Conservation (phyloP, 768 basidiomycete genomes). For the Amanita subjunquillea region DNA sequence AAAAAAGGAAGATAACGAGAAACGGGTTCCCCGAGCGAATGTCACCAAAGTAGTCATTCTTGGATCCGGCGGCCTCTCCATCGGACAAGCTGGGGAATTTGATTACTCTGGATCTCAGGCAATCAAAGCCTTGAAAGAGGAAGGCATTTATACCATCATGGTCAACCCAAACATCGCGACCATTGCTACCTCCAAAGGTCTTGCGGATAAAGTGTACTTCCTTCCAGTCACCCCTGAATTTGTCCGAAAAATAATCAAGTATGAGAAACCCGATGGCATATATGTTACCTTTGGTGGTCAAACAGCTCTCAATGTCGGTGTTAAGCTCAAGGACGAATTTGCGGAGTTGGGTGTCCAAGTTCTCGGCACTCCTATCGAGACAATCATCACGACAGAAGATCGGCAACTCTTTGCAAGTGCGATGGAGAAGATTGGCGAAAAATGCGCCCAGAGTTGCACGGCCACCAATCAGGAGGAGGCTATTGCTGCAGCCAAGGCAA, state of each 20-base stretch:
- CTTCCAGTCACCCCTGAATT: conserved; percentile 97
- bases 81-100: conserved; percentile 98
- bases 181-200: conserved; percentile 92
- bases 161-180: conserved; percentile 99
- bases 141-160: conserved; percentile 98
- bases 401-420: conserved; percentile 87
- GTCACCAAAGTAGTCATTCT: conserved; percentile 94
- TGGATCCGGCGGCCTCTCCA: conserved; percentile 94
- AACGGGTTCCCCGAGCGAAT: conserved; percentile 55
- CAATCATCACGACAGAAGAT: conserved; percentile 96
- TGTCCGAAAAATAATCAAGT: conserved; percentile 95
- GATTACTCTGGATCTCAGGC: conserved; percentile 99
- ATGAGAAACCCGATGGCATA: conserved; percentile 97
- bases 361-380: conserved; percentile 93
- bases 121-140: conserved; percentile 97
- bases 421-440: conserved; percentile 94
- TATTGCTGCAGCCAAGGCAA: conserved; percentile 65
- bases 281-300: conserved; percentile 99
- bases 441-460: conserved; percentile 83
- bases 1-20: conserved; percentile 76
- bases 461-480: conserved; percentile 87
- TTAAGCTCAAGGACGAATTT: conserved; percentile 97
- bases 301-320: conserved; percentile 92
- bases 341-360: conserved; percentile 82
- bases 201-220: conserved; percentile 99